Base-by-base conservation (phyloP, 164 flowering plant genomes). In the Annona cherimola region DNA sequence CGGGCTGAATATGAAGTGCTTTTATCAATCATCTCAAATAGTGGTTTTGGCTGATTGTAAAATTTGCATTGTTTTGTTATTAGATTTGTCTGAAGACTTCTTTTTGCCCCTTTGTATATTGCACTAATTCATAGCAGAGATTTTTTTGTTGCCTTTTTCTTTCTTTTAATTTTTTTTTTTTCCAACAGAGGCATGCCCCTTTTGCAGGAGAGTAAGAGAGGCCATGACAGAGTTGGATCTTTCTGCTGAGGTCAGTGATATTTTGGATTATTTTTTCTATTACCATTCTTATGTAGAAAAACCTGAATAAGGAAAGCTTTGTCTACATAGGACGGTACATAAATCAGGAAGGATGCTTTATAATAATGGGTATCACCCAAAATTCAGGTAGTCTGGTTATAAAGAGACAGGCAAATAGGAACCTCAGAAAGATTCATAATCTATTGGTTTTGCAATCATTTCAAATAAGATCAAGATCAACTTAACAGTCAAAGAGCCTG, bases 111-210 rank as follows among this genome's bases (percentile, higher is more conserved):
- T 55, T 72, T 68, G 67, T 42, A 70, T 40, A 61, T 62, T 68
- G 63, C 61, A 45, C 39, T 69, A 50, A 54, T 62, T 75, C 70
- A 45, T 59, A 40, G 69, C 60, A 54, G 50, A 63, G 59, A 72
- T 72, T 55, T 54, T 77, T 72, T 68, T 66, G 71, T 61, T 67
- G 6, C n/a, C 19, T 12, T 54, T 54, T 54, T 26, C 8, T 54
- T 54, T 54, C 1, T 54, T 8, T 54, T 16, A 54, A 54, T 61
- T 40, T 61, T 19, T 19, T 14, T 70, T 73, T 64, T 76, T 79
- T 46, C 81, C 81, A 79, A 83, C 96, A 90, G 96, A 90, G 85
- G 93, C 96, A 75, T 90, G 96, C 84, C 96, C 96, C 57, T 88
- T 90, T 77, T 90, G 96, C 78, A 82, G 96, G 79, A 86, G 96